These are phyloP conservation scores for Camellia lanceoleosa DNA, from an alignment of 148 eudicot species.

Conservation along the genomic window DNA sequence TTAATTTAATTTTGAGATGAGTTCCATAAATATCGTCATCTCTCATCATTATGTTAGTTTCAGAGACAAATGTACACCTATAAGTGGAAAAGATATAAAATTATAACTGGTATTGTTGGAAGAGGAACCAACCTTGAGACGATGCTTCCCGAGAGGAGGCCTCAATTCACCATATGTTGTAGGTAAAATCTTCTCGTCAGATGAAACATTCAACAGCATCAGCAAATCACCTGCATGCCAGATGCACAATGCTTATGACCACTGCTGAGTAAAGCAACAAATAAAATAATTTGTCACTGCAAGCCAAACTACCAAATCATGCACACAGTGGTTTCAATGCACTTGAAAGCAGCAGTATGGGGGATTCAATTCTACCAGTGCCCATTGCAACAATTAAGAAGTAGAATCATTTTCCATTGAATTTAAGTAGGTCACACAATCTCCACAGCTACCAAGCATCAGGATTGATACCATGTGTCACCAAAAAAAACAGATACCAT, in stretches of 20 bases:
- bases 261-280: not conserved
- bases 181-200: constrained; percentile 83
- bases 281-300: not conserved
- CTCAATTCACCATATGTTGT: constrained; percentile 85
- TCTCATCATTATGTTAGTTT: not conserved
- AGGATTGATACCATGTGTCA: no score
- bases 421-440: no score
- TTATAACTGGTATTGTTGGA: not conserved
- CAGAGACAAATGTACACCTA: not conserved
- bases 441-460: no score
- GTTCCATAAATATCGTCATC: not conserved
- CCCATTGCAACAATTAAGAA: no score
- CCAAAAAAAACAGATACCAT: no score
- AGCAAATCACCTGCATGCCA: constrained; percentile 71
- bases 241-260: not conserved
- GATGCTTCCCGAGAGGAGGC: constrained; percentile 96
- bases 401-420: no score
- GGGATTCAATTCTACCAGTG: no score
- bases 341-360: no score
- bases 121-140: constrained; percentile 65
- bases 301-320: no score
- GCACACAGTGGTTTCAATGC: no score
- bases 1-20: not conserved
- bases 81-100: not conserved
- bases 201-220: constrained; percentile 68